phyloP scores from a whole-genome alignment of 345 rosid genomes.

The Nephelium lappaceum region DNA sequence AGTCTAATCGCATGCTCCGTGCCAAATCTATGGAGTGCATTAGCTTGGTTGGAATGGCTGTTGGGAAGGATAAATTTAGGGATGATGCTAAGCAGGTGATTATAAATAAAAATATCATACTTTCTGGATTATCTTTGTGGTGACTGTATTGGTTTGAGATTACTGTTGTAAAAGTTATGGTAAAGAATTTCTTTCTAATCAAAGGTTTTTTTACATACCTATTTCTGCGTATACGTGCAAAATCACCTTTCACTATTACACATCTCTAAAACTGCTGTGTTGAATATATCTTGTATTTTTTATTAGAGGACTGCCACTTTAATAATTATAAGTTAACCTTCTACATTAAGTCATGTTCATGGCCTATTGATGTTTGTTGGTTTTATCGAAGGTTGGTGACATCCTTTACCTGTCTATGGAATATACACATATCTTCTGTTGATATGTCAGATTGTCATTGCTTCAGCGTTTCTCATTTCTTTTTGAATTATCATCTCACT shows the following conservation, averaged over 20 bases:
- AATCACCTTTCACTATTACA: background rate
- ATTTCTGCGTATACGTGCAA: background rate
- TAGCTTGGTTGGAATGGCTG: slow-evolving; percentile 82
- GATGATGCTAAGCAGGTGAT: slow-evolving; percentile 72
- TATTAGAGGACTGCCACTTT: background rate
- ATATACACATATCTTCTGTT: background rate
- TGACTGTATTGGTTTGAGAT: background rate
- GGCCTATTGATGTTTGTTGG: background rate
- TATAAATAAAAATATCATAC: background rate
- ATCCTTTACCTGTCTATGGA: background rate
- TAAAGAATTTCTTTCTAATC: background rate
- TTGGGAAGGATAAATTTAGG: slow-evolving; percentile 72
- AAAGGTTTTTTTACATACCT: background rate
- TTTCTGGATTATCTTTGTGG: background rate
- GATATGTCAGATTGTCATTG: background rate
- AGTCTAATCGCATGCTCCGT: slow-evolving; percentile 73
- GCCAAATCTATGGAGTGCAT: slow-evolving; percentile 84
- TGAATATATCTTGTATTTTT: background rate
- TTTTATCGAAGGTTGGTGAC: background rate
- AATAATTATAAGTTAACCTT: slow-evolving; percentile 3
- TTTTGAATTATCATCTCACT: slow-evolving; percentile 14
- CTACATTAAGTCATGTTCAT: background rate
- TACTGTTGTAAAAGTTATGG: background rate
- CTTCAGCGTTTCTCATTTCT: background rate
- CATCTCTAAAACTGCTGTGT: background rate